A percentile compares a stretch with the other conserved stretches of the same genome.
These are phyloP conservation scores for Penicillium bovifimosum DNA, from an alignment of 495 filamentous ascomycete genomes.

Conservation along the genomic window DNA sequence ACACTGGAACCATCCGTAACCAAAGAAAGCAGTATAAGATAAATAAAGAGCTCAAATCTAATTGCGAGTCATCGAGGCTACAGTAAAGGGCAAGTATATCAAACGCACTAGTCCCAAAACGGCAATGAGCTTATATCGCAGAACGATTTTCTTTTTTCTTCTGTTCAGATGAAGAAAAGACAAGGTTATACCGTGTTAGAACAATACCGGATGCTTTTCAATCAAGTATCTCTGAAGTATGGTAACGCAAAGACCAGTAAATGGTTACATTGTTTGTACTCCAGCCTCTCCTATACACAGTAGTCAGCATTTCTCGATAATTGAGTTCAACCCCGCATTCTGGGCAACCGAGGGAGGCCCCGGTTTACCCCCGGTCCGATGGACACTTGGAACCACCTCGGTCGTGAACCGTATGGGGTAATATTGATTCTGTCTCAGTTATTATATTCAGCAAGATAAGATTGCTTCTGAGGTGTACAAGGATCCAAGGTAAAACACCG, in stretches of 20 bases:
- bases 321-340: conserved; percentile 4
- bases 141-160: not conserved
- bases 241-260: not conserved
- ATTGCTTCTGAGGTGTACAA: not conserved
- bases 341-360: conserved; percentile 1
- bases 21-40: too few species aligned
- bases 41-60: too few species aligned
- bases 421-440: not conserved
- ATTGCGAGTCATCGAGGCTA: too few species aligned
- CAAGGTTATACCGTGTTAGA: too few species aligned
- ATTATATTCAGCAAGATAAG: not conserved
- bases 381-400: conserved; percentile 1
- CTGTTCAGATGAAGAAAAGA: too few species aligned
- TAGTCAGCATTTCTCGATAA: not conserved
- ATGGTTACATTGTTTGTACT: too few species aligned
- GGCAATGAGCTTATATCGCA: not conserved
- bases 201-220: too few species aligned
- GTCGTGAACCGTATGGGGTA: not conserved
- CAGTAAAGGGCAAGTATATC: not conserved
- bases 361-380: too few species aligned
- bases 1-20: not conserved
- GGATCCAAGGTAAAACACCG: not conserved
- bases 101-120: not conserved
- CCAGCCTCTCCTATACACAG: too few species aligned
- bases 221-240: too few species aligned